These are phyloP conservation scores for Botrytis fragariae DNA, from an alignment of 2,329 filamentous ascomycete genomes.

Conservation along the genomic window DNA sequence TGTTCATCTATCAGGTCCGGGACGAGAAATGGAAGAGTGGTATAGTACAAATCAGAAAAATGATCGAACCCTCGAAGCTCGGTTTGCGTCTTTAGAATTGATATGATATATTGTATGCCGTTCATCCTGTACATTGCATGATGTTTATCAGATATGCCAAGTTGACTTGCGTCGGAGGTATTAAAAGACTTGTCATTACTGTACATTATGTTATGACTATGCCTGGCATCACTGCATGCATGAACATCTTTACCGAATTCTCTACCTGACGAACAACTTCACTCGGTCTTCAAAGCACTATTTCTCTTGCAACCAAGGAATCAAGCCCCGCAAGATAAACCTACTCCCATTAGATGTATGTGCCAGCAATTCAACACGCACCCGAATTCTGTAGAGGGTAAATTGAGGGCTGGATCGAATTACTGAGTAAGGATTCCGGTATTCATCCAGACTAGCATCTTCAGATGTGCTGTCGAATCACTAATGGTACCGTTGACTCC, in stretches of 20 bases:
- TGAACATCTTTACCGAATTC: background rate
- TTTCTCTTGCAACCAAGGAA: background rate
- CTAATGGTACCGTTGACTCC: background rate
- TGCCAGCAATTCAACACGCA: background rate
- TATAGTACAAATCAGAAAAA: background rate
- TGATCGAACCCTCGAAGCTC: background rate
- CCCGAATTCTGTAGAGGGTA: no score
- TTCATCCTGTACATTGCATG: background rate
- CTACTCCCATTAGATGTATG: background rate
- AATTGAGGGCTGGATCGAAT: background rate
- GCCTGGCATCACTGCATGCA: background rate
- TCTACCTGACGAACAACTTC: background rate
- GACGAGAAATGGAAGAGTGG: background rate
- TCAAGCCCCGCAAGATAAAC: background rate
- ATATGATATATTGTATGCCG: background rate
- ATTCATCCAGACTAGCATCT: background rate
- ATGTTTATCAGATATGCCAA: background rate
- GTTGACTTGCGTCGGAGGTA: background rate
- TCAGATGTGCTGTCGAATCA: constrained; percentile 9
- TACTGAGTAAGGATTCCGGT: background rate
- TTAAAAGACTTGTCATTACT: background rate
- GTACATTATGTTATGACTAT: background rate
- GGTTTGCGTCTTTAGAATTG: background rate
- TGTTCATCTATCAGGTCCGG: background rate
- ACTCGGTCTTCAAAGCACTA: background rate